A percentile compares a stretch with the other conserved stretches of the same genome.
These are phyloP conservation scores for Adenanthera pavonina DNA, from an alignment of 306 rosid species.

Conservation along the genomic window DNA sequence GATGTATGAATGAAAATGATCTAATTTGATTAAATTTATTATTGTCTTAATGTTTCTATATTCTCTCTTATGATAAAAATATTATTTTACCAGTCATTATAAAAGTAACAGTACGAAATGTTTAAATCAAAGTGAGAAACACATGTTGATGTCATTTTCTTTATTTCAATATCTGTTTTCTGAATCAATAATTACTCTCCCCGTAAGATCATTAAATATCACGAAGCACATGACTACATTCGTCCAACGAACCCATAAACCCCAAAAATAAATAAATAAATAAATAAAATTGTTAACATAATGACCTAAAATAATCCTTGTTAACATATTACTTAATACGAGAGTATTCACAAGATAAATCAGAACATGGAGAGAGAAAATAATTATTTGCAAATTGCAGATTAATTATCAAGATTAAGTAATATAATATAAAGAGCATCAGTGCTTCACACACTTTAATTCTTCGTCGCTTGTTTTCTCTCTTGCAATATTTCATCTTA, in stretches of 20 bases:
- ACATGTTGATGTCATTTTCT: background rate
- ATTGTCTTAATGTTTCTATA: too few relatives aligned
- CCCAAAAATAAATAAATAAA: too few relatives aligned
- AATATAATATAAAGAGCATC: background rate
- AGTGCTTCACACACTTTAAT: background rate
- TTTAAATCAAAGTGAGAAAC: background rate
- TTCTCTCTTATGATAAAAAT: too few relatives aligned
- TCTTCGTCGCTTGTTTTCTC: background rate
- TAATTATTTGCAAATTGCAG: background rate
- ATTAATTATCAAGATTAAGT: background rate
- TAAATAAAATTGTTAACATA: background rate
- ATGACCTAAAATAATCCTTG: background rate
- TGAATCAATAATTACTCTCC: background rate
- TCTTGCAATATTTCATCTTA: background rate
- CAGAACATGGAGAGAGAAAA: too few relatives aligned
- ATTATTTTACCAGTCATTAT: too few relatives aligned
- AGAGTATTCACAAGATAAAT: too few relatives aligned
- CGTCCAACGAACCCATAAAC: too few relatives aligned
- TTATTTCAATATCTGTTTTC: background rate
- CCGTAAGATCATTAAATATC: background rate
- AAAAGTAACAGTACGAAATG: too few relatives aligned
- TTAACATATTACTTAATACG: too few relatives aligned
- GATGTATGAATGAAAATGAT: too few relatives aligned
- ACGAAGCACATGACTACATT: background rate
- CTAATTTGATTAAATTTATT: too few relatives aligned